Evolutionary conservation across 441 rosid genomes (phyloP), one percentile per base, ranked within the genome.

Genomic region (Caryocar brasiliense): DNA sequence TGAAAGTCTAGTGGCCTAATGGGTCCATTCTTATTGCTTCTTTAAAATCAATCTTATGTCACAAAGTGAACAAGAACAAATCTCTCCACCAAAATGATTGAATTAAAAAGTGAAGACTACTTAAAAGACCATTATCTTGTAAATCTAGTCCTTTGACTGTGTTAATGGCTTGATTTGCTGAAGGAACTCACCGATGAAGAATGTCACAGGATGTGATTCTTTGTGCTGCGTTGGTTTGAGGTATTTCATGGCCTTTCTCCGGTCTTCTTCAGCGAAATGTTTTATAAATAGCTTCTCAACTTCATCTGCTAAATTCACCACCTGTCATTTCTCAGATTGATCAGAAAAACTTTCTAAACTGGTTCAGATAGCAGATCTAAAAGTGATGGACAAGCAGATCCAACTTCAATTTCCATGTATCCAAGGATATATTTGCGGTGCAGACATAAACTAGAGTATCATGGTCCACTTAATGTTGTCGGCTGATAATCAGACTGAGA

Each of bases 151-250:
- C 45, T 50, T 19, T 3, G 9, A 20, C n/a, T n/a, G n/a, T n/a
- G n/a, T n/a, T n/a, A n/a, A n/a, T n/a, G n/a, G n/a, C n/a, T n/a
- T n/a, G n/a, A n/a, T n/a, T n/a, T n/a, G n/a, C n/a, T n/a, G 10
- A 8, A 44, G 29, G 47, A 63, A 71, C 82, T 86, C 48, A 85
- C 98, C 98, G 36, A 83, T 79, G 79, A 87, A 83, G 73, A 87
- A 92, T 40, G 96, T 85, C 48, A 76, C 78, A 56, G 81, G 17
- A 41, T 88, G 99, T 15, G 97, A 88, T 51, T 92, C 97, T 72
- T 73, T 72, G 23, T 59, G 87, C 26, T 81, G 95, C 58, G 63
- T 77, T 13, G 97, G 95, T 62, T 66, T 85, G 53, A 92, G 90
- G 71, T 85, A 92, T 67, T 80, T 87, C 83, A 80, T 75, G 3